Conservation (phyloP, 192 early-diverging fungal species). For the Coemansia sp. region DNA sequence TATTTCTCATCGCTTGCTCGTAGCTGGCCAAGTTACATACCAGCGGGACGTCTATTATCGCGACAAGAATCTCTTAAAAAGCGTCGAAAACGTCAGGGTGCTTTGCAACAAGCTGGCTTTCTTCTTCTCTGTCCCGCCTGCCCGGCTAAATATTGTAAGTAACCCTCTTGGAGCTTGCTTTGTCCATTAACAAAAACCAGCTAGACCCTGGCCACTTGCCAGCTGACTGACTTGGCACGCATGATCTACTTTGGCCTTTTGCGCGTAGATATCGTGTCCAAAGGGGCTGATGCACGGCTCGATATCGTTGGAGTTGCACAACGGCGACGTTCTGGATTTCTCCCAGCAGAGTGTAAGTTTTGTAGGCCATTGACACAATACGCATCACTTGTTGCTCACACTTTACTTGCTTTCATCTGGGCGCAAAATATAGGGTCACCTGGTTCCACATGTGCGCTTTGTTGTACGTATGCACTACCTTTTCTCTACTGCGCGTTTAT, state of each 20-base stretch:
- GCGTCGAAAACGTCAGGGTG: constrained; percentile 33
- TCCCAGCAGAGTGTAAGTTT: constrained; percentile 18
- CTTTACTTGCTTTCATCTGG: not conserved
- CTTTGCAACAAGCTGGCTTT: constrained; percentile 30
- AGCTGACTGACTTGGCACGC: not conserved
- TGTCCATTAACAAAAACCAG: not conserved
- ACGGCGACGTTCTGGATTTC: constrained; percentile 20
- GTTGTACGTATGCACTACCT: constrained; percentile 15
- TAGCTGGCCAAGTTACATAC: constrained; percentile 31
- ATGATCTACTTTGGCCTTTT: not conserved
- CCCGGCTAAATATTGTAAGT: constrained; percentile 37
- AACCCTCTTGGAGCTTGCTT: not conserved
- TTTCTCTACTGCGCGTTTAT: not conserved
- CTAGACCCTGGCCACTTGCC: not conserved
- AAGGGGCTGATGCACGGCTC: constrained; percentile 37
- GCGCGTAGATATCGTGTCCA: constrained; percentile 30
- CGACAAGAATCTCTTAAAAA: constrained; percentile 24
- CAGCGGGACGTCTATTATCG: constrained; percentile 48
- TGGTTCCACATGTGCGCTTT: constrained; percentile 22
- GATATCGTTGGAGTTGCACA: constrained; percentile 22
- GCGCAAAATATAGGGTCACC: constrained; percentile 13
- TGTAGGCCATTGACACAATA: not conserved
- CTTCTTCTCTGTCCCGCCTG: constrained; percentile 17
- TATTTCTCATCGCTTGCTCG: constrained; percentile 17
- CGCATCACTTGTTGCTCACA: not conserved